Conservation (phyloP, 2,329 filamentous ascomycete genomes). For the Leptographium lundbergii region DNA sequence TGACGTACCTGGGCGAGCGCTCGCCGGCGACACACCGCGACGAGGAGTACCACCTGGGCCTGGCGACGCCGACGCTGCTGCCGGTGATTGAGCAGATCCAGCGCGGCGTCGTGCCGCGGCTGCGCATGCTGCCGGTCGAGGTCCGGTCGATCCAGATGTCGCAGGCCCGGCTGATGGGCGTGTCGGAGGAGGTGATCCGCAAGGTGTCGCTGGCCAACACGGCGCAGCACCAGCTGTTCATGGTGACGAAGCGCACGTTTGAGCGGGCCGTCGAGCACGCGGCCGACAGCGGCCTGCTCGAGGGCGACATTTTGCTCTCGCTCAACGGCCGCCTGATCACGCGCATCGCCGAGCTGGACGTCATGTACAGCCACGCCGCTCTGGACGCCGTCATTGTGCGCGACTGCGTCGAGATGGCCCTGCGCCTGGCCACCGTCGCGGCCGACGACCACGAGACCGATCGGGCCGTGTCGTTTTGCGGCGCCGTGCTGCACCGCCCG, state of each 20-base stretch:
- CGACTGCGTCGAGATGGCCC: constrained; percentile 62
- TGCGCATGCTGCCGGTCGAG: constrained; percentile 88
- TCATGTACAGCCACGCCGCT: constrained; percentile 84
- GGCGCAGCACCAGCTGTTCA: constrained; percentile 91
- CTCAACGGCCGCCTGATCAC: constrained; percentile 90
- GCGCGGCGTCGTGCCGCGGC: constrained; percentile 60
- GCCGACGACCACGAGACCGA: constrained; percentile 88
- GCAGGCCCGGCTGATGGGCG: constrained; percentile 92
- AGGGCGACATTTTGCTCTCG: constrained; percentile 86
- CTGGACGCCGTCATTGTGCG: constrained; percentile 81
- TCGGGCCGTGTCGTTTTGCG: constrained; percentile 86
- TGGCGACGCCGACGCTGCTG: constrained; percentile 77
- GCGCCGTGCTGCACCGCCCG: constrained; percentile 81
- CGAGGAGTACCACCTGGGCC: constrained; percentile 89
- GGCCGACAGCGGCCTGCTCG: constrained; percentile 48
- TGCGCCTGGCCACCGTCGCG: constrained; percentile 73
- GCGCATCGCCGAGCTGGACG: constrained; percentile 78
- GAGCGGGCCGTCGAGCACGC: constrained; percentile 29
- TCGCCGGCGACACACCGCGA: constrained; percentile 69
- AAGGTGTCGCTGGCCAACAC: constrained; percentile 81
- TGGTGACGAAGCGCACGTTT: constrained; percentile 75
- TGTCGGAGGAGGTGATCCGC: constrained; percentile 89
- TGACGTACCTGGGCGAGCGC: constrained; percentile 91
- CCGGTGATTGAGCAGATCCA: constrained; percentile 84
- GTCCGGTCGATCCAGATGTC: constrained; percentile 94